A percentile compares a stretch with the other conserved stretches of the same genome.
These are phyloP conservation scores for Linum tenue DNA, from an alignment of 345 rosid genomes.

Conservation along the genomic window DNA sequence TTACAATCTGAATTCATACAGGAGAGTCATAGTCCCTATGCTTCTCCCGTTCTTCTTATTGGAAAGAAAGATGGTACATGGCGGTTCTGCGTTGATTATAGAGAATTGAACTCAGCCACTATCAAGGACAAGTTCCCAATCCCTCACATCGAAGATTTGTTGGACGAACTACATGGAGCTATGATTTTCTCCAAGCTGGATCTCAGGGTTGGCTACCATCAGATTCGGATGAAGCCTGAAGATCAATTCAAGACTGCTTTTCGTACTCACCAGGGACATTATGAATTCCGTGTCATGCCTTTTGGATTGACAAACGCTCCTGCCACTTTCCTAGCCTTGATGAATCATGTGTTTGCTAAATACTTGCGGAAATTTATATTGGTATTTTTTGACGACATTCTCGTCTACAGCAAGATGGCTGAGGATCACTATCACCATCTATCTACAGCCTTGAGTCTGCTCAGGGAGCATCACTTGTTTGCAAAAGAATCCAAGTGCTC, in stretches of 20 bases:
- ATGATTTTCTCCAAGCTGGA: neutral
- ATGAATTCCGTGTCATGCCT: neutral
- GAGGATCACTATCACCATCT: neutral
- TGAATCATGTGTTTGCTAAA: too few relatives aligned
- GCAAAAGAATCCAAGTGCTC: neutral
- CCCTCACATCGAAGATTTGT: neutral
- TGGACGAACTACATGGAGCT: neutral
- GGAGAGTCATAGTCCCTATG: too few relatives aligned
- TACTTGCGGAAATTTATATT: neutral
- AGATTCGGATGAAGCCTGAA: too few relatives aligned
- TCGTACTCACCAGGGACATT: neutral
- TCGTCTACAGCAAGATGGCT: neutral
- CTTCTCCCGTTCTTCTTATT: too few relatives aligned
- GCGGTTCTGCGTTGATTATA: too few relatives aligned
- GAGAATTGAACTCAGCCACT: too few relatives aligned
- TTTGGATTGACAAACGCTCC: neutral
- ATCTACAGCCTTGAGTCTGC: neutral
- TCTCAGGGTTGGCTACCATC: neutral
- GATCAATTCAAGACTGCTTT: too few relatives aligned
- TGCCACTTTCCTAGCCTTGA: neutral
- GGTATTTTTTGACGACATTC: neutral
- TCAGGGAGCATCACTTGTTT: neutral
- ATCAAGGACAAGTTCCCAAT: neutral
- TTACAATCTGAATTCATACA: too few relatives aligned
- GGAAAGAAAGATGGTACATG: too few relatives aligned